Percentiles rank a stretch among this genome's conserved stretches.
Evolutionary conservation across 208 protist genomes (phyloP).

Genomic region (Acanthamoeba sp.): DNA sequence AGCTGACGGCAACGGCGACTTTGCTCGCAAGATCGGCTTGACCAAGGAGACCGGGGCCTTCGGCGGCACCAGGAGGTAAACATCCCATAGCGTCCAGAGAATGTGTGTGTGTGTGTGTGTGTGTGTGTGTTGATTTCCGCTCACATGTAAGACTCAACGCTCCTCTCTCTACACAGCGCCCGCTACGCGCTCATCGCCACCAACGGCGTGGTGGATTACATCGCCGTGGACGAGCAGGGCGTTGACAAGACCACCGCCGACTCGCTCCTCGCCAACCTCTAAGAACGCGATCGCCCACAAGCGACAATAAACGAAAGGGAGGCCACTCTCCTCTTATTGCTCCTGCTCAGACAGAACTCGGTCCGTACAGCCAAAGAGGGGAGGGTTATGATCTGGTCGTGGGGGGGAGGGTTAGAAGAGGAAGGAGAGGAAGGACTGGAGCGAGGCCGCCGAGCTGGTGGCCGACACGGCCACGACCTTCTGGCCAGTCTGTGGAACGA

Average conservation of each 20-base stretch:
- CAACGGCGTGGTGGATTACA: constrained; percentile 73
- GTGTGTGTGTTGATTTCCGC: not conserved
- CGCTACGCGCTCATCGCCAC: constrained; percentile 61
- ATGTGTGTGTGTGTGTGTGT: too few relatives aligned
- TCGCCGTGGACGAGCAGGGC: constrained; percentile 71
- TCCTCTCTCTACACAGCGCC: not conserved
- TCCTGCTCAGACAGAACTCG: too few relatives aligned
- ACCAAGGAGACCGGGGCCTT: constrained; percentile 36
- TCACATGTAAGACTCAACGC: not conserved
- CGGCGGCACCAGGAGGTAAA: constrained; percentile 62
- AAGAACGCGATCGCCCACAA: not conserved
- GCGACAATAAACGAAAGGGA: too few relatives aligned
- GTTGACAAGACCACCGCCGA: constrained; percentile 70
- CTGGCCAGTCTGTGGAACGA: not conserved
- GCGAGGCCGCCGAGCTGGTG: constrained; percentile 22
- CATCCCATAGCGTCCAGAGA: not conserved
- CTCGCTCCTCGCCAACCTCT: constrained; percentile 69
- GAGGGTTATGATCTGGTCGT: not conserved
- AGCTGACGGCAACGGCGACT: constrained; percentile 74
- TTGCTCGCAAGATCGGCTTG: constrained; percentile 45
- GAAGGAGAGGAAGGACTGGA: constrained; percentile 34
- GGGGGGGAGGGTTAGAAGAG: not conserved
- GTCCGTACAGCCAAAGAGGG: not conserved
- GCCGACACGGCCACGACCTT: not conserved
- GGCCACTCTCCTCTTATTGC: too few relatives aligned